A percentile compares a stretch with the other conserved stretches of the same genome.
Evolutionary conservation across 441 rosid genomes (phyloP).

Genomic region (Jatropha podagrica): DNA sequence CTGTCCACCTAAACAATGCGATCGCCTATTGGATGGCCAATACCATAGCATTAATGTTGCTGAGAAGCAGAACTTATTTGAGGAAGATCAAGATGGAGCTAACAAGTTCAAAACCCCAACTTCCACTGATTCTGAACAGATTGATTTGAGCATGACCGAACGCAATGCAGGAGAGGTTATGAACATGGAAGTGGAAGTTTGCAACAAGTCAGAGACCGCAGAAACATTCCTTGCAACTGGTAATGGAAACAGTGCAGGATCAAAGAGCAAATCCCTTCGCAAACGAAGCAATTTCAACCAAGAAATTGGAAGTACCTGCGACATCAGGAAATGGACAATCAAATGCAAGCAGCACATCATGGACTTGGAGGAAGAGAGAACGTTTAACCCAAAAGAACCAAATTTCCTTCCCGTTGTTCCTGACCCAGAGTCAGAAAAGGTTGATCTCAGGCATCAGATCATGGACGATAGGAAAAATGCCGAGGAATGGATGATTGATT

Average conservation of each 20-base stretch:
- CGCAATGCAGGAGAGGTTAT: conserved; percentile 24
- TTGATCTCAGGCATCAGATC: conserved; percentile 51
- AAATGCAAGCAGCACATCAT: conserved; percentile 33
- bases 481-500: conserved; percentile 96
- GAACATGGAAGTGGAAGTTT: conserved; percentile 29
- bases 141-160: conserved; percentile 16
- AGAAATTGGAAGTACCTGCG: conserved; percentile 28
- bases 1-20: conserved; percentile 12
- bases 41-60: conserved; percentile 6
- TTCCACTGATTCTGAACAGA: conserved; percentile 25
- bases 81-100: conserved; percentile 28
- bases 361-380: conserved; percentile 37
- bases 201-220: conserved; percentile 20
- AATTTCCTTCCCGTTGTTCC: conserved; percentile 61
- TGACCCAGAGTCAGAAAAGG: conserved; percentile 64
- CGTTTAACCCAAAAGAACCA: conserved; percentile 80
- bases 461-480: conserved; percentile 66
- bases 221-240: conserved; percentile 20
- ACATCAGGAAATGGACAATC: conserved; percentile 42
- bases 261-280: conserved; percentile 19
- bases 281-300: conserved; percentile 29
- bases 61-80: conserved; percentile 23
- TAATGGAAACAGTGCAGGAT: conserved; percentile 12
- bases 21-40: conserved; percentile 18
- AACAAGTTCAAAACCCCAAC: conserved; percentile 17